Evolutionary conservation across 1,284 basidiomycete genomes (phyloP), one percentile per base, ranked within the genome.

Genomic region (Apiotrichum siamense): DNA sequence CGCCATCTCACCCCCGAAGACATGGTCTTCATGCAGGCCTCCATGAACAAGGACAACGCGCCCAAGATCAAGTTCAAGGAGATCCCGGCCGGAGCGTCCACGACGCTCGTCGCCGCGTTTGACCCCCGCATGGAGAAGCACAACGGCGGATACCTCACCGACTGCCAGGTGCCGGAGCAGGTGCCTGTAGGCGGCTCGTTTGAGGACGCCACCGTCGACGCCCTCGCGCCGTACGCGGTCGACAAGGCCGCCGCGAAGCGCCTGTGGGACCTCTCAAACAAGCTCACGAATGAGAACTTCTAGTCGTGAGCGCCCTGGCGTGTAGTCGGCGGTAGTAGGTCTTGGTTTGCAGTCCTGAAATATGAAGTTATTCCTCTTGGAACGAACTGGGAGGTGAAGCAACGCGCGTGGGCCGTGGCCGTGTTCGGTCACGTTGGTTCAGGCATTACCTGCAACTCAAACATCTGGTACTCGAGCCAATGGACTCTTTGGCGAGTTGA

Each of bases 131-230:
- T 53, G 36, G 27, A 31, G 6, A 9, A 20, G 7, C 18, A 20
- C 25, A 50, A 45, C 33, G 54, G 54, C 18, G 21, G n/a, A 4
- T 56, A 49, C 39, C 54, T 52, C 39, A 6, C 24, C 43, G 43
- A 49, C 44, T 46, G 42, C 25, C 47, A 49, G 50, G 23, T 49
- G 4, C 47, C 54, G 0, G 12, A 27, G 7, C 7, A 27, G 4
- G 7, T 32, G 13, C 36, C 26, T 13, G n/a, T 17, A 21, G n/a
- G 7, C 3, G 7, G 2, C n/a, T n/a, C n/a, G 27, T 3, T n/a
- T n/a, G 6, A 41, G 7, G 32, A 24, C 12, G 13, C 38, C 26
- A 10, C 3, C 6, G 7, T 15, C 1, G 13, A 5, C 3, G 25
- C 17, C 2, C n/a, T n/a, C n/a, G n/a, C n/a, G n/a, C n/a, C n/a